phyloP scores from a whole-genome alignment of 371 early-diverging fungal species.

The Rhizopus arrhizus region DNA sequence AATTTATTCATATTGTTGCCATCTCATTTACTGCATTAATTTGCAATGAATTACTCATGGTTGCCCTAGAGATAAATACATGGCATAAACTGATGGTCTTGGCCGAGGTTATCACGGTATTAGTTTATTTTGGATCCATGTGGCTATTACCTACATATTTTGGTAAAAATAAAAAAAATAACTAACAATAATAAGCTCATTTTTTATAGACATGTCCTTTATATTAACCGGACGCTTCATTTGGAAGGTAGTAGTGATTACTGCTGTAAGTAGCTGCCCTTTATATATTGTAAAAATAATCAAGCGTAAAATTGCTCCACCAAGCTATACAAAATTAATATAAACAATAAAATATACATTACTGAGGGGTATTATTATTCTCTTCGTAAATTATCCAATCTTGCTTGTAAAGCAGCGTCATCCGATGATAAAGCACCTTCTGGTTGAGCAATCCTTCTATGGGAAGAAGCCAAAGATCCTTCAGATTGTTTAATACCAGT shows the following conservation, averaged over 20 bases:
- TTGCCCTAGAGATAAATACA: conserved; percentile 90
- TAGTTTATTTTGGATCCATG: conserved; percentile 88
- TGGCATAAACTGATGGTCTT: conserved; percentile 85
- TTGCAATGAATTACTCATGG: conserved; percentile 98
- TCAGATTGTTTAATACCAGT: conserved; percentile 51
- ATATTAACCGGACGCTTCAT: conserved; percentile 82
- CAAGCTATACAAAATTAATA: conserved; percentile 72
- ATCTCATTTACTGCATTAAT: conserved; percentile 97
- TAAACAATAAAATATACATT: conserved; percentile 11
- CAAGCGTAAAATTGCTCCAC: conserved; percentile 74
- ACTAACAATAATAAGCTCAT: neutral
- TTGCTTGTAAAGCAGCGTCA: conserved; percentile 89
- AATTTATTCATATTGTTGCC: conserved; percentile 95
- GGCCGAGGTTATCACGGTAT: conserved; percentile 79
- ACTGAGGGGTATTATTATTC: conserved; percentile 53
- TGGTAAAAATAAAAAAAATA: conserved; percentile 54
- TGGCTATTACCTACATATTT: conserved; percentile 87
- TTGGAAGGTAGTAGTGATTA: conserved; percentile 91
- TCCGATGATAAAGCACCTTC: conserved; percentile 68
- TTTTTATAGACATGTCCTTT: conserved; percentile 73
- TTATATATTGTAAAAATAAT: conserved; percentile 76
- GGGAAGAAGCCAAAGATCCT: conserved; percentile 40
- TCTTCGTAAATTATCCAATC: conserved; percentile 85
- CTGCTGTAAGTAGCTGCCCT: conserved; percentile 87
- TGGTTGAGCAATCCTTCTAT: conserved; percentile 50